Base-by-base conservation (phyloP, 495 filamentous ascomycete species). In the Aspergillus sparsus region DNA sequence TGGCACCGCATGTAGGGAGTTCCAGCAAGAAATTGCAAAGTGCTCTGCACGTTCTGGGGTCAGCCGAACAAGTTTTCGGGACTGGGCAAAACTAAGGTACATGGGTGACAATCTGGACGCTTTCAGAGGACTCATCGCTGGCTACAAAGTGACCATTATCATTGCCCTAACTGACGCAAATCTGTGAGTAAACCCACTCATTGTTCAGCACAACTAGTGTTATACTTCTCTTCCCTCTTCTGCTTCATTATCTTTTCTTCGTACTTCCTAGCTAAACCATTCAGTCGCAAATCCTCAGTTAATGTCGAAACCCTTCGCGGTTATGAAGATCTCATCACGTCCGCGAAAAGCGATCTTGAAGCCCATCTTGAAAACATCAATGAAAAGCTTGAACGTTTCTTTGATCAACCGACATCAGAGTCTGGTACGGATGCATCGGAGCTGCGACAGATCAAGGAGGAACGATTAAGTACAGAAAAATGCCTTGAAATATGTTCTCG, bases 401-500 rank as follows among this genome's bases (percentile, higher is more conserved):
- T 66, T 39, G 47, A 31, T 6, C 62, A 67, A 36, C 51, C 52
- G 44, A 13, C 36, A 18, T n/a, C 15, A 39, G 45, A 45, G 11
- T 65, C 66, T 16, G 47, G 55, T 49, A 11, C 66, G 60, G 70
- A 76, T 62, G 53, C 62, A n/a, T 62, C 41, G 5, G 71, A 76
- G 59, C 57, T 70, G 35, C 66, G 61, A 42, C 64, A 60, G 34
- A 64, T 77, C 56, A 61, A 69, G 62, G 73, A 77, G 34, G 76
- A 80, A 62, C 72, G 68, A 53, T 45, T 66, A 35, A 76, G 73
- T 54, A 75, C 75, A 37, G 62, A 79, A 63, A 69, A 78, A 57
- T 78, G 74, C 61, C 74, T 80, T 46, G 58, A 69, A 55, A 78
- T 80, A 46, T 79, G 75, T 65, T 58, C 67, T 32, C 59, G 72